Evolutionary conservation across 2,329 filamentous ascomycete species (phyloP).

Genomic region (Nigrospora sphaerica): DNA sequence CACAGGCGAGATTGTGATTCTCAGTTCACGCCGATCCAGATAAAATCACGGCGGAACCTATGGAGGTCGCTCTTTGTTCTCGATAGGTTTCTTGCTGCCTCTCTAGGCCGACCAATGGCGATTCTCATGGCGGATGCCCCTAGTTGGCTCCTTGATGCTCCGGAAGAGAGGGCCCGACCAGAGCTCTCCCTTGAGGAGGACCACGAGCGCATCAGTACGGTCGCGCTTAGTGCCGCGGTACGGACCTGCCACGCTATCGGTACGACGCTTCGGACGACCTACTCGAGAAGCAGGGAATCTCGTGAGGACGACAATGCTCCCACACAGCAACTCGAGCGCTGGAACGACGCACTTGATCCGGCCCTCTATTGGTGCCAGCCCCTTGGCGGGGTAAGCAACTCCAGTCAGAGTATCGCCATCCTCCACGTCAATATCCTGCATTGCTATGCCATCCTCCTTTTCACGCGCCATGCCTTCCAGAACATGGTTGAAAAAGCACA

Average conservation of each 20-base stretch:
- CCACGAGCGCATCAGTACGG: constrained; percentile 18
- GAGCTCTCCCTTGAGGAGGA: background rate
- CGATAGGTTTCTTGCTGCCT: constrained; percentile 56
- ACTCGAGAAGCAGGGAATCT: constrained; percentile 52
- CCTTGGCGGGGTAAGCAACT: constrained; percentile 27
- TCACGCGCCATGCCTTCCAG: constrained; percentile 59
- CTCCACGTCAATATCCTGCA: constrained; percentile 56
- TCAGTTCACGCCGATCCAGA: constrained; percentile 40
- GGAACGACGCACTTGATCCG: constrained; percentile 40
- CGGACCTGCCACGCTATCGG: constrained; percentile 52
- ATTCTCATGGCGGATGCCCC: constrained; percentile 60
- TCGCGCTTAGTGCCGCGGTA: constrained; percentile 45
- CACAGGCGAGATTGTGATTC: constrained; percentile 53
- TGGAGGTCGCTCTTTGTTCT: constrained; percentile 61
- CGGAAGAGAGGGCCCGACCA: constrained; percentile 1
- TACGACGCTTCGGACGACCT: constrained; percentile 50
- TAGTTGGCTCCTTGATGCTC: constrained; percentile 30
- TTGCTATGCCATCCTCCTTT: constrained; percentile 54
- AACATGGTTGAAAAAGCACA: constrained; percentile 40
- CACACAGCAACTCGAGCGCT: constrained; percentile 42
- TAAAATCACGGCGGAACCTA: constrained; percentile 44
- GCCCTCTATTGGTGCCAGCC: constrained; percentile 43
- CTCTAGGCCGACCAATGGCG: constrained; percentile 53
- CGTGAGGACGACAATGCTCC: constrained; percentile 50
- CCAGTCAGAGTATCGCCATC: constrained; percentile 48